Conservation (phyloP, 2,329 filamentous ascomycete genomes). For the Eutypella sp. region DNA sequence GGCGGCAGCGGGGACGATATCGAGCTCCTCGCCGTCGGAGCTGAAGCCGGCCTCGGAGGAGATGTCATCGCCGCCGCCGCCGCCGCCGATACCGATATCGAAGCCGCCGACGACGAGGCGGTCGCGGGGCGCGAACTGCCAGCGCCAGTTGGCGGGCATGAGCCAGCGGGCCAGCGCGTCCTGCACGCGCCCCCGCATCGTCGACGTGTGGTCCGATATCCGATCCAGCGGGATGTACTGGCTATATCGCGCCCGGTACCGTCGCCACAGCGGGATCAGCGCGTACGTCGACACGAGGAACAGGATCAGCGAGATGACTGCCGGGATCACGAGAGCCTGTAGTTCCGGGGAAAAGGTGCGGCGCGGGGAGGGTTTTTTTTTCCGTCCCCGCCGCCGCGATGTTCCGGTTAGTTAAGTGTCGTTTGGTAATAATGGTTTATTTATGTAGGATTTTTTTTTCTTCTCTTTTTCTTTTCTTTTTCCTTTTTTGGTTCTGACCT, state of each 20-base stretch:
- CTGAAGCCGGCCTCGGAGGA: constrained; percentile 48
- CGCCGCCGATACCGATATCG: too few species aligned
- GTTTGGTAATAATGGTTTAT: too few species aligned
- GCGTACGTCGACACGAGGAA: constrained; percentile 63
- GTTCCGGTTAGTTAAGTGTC: too few species aligned
- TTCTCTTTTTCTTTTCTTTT: neutral
- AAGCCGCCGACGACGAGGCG: constrained; percentile 34
- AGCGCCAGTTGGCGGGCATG: constrained; percentile 46
- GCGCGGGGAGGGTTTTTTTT: too few species aligned
- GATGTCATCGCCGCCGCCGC: too few species aligned
- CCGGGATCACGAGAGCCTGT: constrained; percentile 67
- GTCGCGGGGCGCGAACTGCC: constrained; percentile 40
- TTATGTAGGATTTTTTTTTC: too few species aligned
- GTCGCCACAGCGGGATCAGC: constrained; percentile 63
- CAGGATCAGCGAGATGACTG: constrained; percentile 62
- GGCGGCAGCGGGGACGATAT: constrained; percentile 50
- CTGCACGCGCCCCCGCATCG: constrained; percentile 49
- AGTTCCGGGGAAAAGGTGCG: too few species aligned
- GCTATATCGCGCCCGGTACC: constrained; percentile 65
- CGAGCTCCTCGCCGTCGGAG: constrained; percentile 66
- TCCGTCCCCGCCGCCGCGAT: too few species aligned
- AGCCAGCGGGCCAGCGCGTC: constrained; percentile 34
- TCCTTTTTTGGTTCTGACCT: too few species aligned
- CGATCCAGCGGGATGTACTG: constrained; percentile 68
- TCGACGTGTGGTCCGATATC: constrained; percentile 52